Evolutionary conservation across 495 filamentous ascomycete genomes (phyloP), one percentile per base, ranked within the genome.

Genomic region (Daldinia childiae): DNA sequence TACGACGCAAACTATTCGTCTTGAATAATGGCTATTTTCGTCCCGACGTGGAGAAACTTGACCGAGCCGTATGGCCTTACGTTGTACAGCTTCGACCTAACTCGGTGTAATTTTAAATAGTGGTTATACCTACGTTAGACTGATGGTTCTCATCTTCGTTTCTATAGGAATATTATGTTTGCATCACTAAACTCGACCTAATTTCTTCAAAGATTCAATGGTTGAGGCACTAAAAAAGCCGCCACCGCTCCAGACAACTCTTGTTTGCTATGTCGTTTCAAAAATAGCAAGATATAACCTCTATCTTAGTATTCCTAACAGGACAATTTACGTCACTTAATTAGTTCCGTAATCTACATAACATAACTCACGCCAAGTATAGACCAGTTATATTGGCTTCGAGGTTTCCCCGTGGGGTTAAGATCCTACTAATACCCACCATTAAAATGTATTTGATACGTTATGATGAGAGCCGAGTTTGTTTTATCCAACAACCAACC

Each of bases 331-430:
- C 61, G 57, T 62, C 56, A 66, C 43, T 14, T 30, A 15, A 48
- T 43, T 7, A 39, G 27, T 30, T 15, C 3, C 27, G 30, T 7
- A 58, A 6, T 26, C 58, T 30, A 56, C 17, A 39, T 57, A 45
- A 12, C 32, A 32, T 67, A 48, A 6, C 45, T 3, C 64, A 64
- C 60, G 48, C 59, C 2, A 15, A 34, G 3, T 11, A 5, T 39
- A 27, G 17, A 32, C 59, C 26, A 32, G 36, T 41, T 30, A 50
- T n/a, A 6, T 38, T 45, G 58, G 32, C 61, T 17, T 24, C 0
- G 3, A 62, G 4, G 55, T 30, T 66, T 69, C 66, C 65, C 66
- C 71, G 58, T 73, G 71, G 71, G 71, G 65, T 69, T n/a, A 11
- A 6, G 27, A 27, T 57, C 41, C 17, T 43, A 45, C 27, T 24